Percentiles rank a stretch among this genome's conserved stretches.
Evolutionary conservation across 2,329 filamentous ascomycete species (phyloP).

Genomic region (Diplocarpon rosae): DNA sequence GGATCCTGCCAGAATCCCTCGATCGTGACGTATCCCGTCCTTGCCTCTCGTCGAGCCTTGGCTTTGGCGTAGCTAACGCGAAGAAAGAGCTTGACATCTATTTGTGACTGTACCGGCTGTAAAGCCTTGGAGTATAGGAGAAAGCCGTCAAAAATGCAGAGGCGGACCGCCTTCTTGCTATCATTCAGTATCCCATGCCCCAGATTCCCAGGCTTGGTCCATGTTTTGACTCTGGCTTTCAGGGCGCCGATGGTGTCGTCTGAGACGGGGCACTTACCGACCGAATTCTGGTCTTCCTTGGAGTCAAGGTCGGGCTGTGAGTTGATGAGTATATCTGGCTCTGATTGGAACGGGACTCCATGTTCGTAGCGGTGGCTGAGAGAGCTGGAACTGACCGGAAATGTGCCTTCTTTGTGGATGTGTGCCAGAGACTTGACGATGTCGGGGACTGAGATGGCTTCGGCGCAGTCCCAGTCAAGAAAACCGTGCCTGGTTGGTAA

Average conservation of each 20-base stretch:
- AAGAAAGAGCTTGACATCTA: constrained; percentile 73
- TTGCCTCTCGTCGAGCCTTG: constrained; percentile 53
- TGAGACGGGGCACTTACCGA: constrained; percentile 43
- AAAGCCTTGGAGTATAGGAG: constrained; percentile 59
- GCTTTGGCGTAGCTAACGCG: constrained; percentile 54
- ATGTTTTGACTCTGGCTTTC: constrained; percentile 36
- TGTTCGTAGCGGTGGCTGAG: constrained; percentile 14
- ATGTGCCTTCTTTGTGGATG: constrained; percentile 56
- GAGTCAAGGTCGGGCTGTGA: constrained; percentile 38
- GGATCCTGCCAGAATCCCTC: constrained; percentile 95
- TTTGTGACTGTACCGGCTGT: constrained; percentile 39
- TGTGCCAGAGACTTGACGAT: constrained; percentile 58
- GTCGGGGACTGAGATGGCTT: constrained; percentile 59
- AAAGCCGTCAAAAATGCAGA: constrained; percentile 82
- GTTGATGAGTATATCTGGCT: constrained; percentile 9
- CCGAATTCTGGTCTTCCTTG: constrained; percentile 53
- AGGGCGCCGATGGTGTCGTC: constrained; percentile 35
- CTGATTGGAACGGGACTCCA: neutral
- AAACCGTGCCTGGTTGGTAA: constrained; percentile 48
- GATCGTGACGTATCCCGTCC: constrained; percentile 67
- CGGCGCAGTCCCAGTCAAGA: constrained; percentile 86
- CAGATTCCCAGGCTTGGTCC: constrained; percentile 35
- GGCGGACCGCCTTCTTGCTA: constrained; percentile 17
- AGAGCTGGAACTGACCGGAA: constrained; percentile 41
- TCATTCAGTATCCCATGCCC: constrained; percentile 30